Percentiles rank a stretch among this genome's conserved stretches.
phyloP scores from a whole-genome alignment of 176 grass and related monocot genomes.

The Eragrostis curvula region DNA sequence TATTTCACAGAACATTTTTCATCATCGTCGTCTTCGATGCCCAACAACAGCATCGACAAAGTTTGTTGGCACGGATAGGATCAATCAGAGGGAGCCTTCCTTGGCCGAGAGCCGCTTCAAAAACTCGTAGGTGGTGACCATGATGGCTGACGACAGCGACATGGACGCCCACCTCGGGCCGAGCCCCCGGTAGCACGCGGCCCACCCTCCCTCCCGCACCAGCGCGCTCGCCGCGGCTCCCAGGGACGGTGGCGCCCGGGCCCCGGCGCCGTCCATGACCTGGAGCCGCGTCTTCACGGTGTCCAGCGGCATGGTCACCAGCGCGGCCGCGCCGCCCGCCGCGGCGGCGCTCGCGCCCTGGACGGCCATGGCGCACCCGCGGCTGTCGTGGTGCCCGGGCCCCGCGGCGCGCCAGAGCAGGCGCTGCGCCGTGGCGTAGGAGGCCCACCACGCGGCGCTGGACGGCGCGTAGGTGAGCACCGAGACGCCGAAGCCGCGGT shows the following conservation, averaged over 20 bases:
- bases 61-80: slow-evolving; percentile 4
- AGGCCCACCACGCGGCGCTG: slow-evolving; percentile 93
- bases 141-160: slow-evolving; percentile 79
- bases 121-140: slow-evolving; percentile 86
- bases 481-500: slow-evolving; percentile 92
- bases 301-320: slow-evolving; percentile 96
- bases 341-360: slow-evolving; percentile 83
- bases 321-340: slow-evolving; percentile 68
- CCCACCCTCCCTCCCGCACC: slow-evolving; percentile 79
- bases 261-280: slow-evolving; percentile 62
- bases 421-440: slow-evolving; percentile 82
- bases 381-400: slow-evolving; percentile 38
- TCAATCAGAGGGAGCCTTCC: slow-evolving; percentile 28
- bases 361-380: slow-evolving; percentile 61
- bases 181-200: slow-evolving; percentile 74
- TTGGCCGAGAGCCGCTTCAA: slow-evolving; percentile 79
- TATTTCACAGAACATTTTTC: slow-evolving; percentile 25
- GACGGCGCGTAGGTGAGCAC: slow-evolving; percentile 96
- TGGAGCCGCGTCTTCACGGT: slow-evolving; percentile 96
- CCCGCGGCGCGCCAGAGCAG: slow-evolving; percentile 64
- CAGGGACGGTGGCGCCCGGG: slow-evolving; percentile 37
- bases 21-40: neutral
- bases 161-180: slow-evolving; percentile 88
- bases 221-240: slow-evolving; percentile 60
- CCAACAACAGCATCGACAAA: neutral